Evolutionary conservation across 495 filamentous ascomycete species (phyloP), one percentile per base, ranked within the genome.

Genomic region (Trichoderma orchidacearum): DNA sequence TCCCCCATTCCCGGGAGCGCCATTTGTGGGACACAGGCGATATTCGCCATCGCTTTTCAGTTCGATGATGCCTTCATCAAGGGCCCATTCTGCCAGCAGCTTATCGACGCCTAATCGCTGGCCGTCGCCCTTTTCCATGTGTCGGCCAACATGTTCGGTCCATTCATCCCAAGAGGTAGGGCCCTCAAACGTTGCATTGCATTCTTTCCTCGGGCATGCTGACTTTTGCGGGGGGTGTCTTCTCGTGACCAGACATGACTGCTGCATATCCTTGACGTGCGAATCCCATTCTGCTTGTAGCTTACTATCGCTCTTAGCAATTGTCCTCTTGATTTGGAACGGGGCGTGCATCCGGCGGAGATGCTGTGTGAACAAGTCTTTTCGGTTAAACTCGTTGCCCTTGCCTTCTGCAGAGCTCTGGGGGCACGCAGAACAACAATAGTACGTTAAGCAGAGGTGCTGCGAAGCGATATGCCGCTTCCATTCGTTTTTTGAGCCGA

Each of bases 291-390:
- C 78, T 5, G 65, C 55, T 57, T 78, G 72, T 25, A 79, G 56
- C 51, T 79, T 80, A 56, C 76, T 75, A 51, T 83, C 71, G 5
- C 66, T 71, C 55, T 78, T 75, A 17, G 73, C 70, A 6, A 72
- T 64, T 36, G 75, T 66, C 59, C 75, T 76, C 58, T 76, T 71
- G 58, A 78, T 73, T 1, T 68, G 65, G 56, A 72, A 74, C 5
- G 74, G 84, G 0, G 76, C 74, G 63, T 97, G 92, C 91, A 96
- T 95, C 48, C 92, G 86, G n/a, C 90, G 85, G 9, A 94, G 75
- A 63, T 97, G 92, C 62, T 96, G 90, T 0, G 86, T 92, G 70
- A 96, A 97, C 36, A 97, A 83, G 64, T 97, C 92, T 68, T 96
- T 97, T 59, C 92, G 86, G 71, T 96, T 95, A 59, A 81, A 81